phyloP scores from a whole-genome alignment of 345 rosid genomes.

The Geranium brycei region DNA sequence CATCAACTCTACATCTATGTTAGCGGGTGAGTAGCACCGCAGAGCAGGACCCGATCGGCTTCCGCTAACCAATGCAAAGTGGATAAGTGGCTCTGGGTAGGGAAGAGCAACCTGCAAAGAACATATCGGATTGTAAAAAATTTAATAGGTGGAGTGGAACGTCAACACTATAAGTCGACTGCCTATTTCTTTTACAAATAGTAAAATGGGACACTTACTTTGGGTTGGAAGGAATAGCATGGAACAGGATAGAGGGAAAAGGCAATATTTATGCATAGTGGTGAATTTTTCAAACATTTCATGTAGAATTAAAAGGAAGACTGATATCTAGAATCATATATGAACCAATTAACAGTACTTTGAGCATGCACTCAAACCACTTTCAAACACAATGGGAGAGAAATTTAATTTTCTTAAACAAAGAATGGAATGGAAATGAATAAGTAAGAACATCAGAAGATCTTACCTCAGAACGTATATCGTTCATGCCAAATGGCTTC shows the following conservation, averaged over 20 bases:
- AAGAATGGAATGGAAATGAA: not conserved
- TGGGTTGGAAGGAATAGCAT: no score
- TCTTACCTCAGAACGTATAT: slow-evolving; percentile 50
- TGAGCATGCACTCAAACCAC: not conserved
- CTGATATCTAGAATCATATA: not conserved
- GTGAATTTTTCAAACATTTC: not conserved
- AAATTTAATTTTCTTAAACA: not conserved
- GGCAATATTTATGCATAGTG: not conserved
- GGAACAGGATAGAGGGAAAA: no score
- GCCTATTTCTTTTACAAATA: no score
- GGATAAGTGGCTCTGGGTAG: slow-evolving; percentile 52
- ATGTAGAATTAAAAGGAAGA: not conserved
- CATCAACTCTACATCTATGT: slow-evolving; percentile 66
- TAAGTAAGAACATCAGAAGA: not conserved
- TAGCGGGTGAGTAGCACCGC: slow-evolving; percentile 56
- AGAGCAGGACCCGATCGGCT: slow-evolving; percentile 77
- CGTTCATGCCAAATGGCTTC: slow-evolving; percentile 65
- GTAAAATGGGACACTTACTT: no score
- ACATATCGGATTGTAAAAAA: no score
- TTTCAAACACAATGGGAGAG: not conserved
- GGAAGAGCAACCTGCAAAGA: slow-evolving; percentile 48
- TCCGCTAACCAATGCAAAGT: slow-evolving; percentile 73
- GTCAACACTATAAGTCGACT: no score
- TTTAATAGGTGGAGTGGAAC: no score
- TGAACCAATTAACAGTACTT: not conserved